Percentiles rank a stretch among this genome's conserved stretches.
These are phyloP conservation scores for Millerago galiae DNA, from an alignment of 805 yeast species.

Conservation along the genomic window DNA sequence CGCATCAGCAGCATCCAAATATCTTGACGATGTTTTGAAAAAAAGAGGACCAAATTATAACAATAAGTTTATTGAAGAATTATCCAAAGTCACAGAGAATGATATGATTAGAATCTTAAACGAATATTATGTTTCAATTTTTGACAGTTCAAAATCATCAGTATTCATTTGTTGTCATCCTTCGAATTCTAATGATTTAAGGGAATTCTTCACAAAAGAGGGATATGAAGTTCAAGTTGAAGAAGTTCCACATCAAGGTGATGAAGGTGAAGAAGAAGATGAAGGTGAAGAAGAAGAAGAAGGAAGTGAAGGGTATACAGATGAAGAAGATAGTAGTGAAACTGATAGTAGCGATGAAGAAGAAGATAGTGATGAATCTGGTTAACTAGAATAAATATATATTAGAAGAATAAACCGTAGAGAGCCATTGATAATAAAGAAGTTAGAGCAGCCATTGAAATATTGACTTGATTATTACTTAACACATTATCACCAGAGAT, in stretches of 20 bases:
- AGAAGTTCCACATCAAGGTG: constrained; percentile 30
- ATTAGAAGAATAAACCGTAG: constrained; percentile 8
- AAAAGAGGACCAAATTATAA: constrained; percentile 67
- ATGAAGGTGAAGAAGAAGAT: constrained; percentile 16
- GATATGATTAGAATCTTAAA: constrained; percentile 46
- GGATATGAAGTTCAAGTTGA: constrained; percentile 63
- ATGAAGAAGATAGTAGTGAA: constrained; percentile 3
- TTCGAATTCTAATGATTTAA: constrained; percentile 43
- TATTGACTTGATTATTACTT: constrained; percentile 35
- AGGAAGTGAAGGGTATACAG: constrained; percentile 6
- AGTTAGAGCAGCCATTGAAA: constrained; percentile 28
- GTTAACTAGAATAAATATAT: neutral
- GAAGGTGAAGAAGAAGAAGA: constrained; percentile 18
- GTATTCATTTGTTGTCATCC: constrained; percentile 75
- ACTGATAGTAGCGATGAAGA: neutral
- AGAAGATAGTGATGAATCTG: constrained; percentile 4
- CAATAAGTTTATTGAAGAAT: constrained; percentile 41
- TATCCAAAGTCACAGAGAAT: constrained; percentile 46
- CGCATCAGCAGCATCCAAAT: constrained; percentile 61
- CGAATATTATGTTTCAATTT: constrained; percentile 59
- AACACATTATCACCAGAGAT: constrained; percentile 30
- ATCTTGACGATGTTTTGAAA: constrained; percentile 57
- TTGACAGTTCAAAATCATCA: constrained; percentile 47
- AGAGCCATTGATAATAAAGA: constrained; percentile 25
- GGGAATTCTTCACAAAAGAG: constrained; percentile 36